Evolutionary conservation across 352 stramenopile genomes (phyloP), one percentile per base, ranked within the genome.

Genomic region (Pythium rhizo-oryzae): DNA sequence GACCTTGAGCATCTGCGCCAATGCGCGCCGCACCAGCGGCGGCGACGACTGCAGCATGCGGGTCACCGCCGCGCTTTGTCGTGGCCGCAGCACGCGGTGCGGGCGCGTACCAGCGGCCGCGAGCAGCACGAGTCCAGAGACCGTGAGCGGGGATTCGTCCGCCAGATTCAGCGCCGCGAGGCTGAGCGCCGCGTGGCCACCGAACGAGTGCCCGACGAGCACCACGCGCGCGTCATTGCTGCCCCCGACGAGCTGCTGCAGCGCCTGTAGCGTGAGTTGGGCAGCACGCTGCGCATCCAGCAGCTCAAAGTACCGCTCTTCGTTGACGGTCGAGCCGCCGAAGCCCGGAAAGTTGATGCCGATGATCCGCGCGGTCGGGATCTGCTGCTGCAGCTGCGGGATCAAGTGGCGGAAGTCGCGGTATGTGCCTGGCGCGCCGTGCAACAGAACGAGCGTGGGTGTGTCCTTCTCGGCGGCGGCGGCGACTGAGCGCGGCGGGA

Each of bases 191-290:
- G 82, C 74, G 59, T 93, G 82, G 24, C 80, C 78, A 11, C 85
- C 81, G 47, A 91, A 90, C 37, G 85, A 93, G 50, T 91, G 82
- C 2, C 85, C 82, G 2, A 91, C 56, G 15, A 91, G 63, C 49
- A 93, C 82, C 18, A 87, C 69, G 47, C 82, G 72, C 25, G 74
- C 55, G 4, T 72, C 66, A 4, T 62, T 56, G 28, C 55, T 15
- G n/a, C n/a, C n/a, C 5, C 39, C 50, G 19, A 82, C 67, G 15
- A 90, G 71, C n/a, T 54, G 18, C 8, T 77, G 41, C 37, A 92
- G 67, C 2, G 78, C 84, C n/a, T 77, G 74, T 41, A 81, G 75
- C 8, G 70, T 80, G 30, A 81, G 63, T 19, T 70, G 67, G 4
- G 73, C 70, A n/a, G 77, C 81, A 4, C 75, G 71, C 8, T 79